Evolutionary conservation across 495 filamentous ascomycete genomes (phyloP), one percentile per base, ranked within the genome.

Genomic region (Penicillium malachiteum): DNA sequence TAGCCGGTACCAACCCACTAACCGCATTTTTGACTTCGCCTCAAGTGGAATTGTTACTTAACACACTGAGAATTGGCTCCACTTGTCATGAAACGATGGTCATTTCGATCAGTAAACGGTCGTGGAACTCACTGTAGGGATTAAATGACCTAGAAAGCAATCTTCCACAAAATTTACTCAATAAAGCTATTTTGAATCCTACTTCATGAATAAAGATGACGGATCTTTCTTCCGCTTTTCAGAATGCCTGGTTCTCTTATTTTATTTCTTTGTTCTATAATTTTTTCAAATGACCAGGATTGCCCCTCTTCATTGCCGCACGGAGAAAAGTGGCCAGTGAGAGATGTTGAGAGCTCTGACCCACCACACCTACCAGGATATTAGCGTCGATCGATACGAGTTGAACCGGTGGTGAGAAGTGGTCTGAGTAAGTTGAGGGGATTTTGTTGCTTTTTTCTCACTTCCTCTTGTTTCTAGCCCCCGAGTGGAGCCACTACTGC

Each of bases 351-450:
- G 42, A 44, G 4, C 12, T 7, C 21, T 6, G 37, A 43, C 50
- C 50, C 50, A 53, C 41, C 16, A 53, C 33, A 41, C 50, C 13
- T 37, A 32, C 16, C 16, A 41, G 14, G 30, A 17, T 14, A 14
- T 45, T 53, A 21, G 50, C 34, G 43, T 53, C 50, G 41, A 53
- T 41, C 50, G 33, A 13, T 13, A 13, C 34, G 9, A 37, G 34
- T 37, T 37, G 12, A 13, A 13, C 12, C 34, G 34, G 34, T 37
- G 17, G 41, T 12, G 35, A 4, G 21, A 18, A 7, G 12, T 37
- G 32, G 30, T 26, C 13, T 34, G 39, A 43, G 40, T 52, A 39
- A 33, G 13, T 26, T 52, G 49, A 53, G 50, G 7, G 17, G 8
- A 21, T 44, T 30, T 44, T 21, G 9, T 44, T 44, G 42, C 42